Evolutionary conservation across 495 filamentous ascomycete species (phyloP).

Genomic region (Podospora fimiseda): DNA sequence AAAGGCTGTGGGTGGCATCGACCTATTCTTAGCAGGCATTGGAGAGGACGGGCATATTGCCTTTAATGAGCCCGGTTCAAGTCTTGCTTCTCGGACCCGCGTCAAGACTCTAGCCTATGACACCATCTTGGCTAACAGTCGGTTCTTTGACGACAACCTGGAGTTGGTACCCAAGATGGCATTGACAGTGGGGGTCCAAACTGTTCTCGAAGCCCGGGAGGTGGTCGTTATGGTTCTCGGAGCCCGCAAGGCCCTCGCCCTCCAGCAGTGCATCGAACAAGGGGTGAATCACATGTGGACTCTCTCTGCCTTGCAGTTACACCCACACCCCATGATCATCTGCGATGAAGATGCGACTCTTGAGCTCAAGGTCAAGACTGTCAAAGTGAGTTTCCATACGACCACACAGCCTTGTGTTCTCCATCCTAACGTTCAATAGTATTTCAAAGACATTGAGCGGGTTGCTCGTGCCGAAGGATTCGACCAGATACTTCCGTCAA

Average conservation of each 20-base stretch:
- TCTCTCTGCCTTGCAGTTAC: slow-evolving; percentile 69
- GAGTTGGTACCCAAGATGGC: slow-evolving; percentile 73
- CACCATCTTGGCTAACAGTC: slow-evolving; percentile 76
- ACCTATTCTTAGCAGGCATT: slow-evolving; percentile 79
- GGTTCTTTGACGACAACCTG: slow-evolving; percentile 74
- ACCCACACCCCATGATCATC: slow-evolving; percentile 72
- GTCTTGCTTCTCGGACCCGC: slow-evolving; percentile 67
- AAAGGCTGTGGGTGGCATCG: slow-evolving; percentile 67
- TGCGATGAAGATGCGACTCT: slow-evolving; percentile 81
- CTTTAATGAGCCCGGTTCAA: slow-evolving; percentile 85
- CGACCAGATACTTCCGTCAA: slow-evolving; percentile 51
- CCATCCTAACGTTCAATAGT: slow-evolving; percentile 31
- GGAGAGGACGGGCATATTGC: slow-evolving; percentile 84
- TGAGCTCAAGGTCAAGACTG: slow-evolving; percentile 80
- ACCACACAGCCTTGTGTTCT: not conserved
- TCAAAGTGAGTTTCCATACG: slow-evolving; percentile 48
- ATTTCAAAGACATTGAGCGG: slow-evolving; percentile 63
- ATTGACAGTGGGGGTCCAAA: slow-evolving; percentile 82
- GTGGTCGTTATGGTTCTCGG: slow-evolving; percentile 78
- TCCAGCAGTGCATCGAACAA: slow-evolving; percentile 74
- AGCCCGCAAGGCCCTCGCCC: slow-evolving; percentile 71
- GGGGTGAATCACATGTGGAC: slow-evolving; percentile 91
- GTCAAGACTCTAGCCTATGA: slow-evolving; percentile 85
- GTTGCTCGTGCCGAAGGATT: slow-evolving; percentile 52
- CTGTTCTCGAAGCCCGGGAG: slow-evolving; percentile 73